Base-by-base conservation (phyloP, 116 monocot genomes). In the Posidonia oceanica region DNA sequence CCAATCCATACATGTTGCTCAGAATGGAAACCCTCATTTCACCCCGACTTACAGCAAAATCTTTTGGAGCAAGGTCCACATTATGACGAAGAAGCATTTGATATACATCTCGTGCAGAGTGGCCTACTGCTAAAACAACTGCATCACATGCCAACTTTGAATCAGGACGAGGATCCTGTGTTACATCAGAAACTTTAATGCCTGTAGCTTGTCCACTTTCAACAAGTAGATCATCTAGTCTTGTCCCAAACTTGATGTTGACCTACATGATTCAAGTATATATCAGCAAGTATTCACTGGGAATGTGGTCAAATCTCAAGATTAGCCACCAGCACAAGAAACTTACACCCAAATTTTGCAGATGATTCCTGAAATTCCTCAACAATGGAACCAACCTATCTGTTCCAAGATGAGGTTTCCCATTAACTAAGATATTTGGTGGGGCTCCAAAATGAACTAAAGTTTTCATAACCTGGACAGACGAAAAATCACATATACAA, bases 381-480 rank as follows among this genome's bases (percentile, higher is more conserved):
- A 97, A 60, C 66, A 97, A 72, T 52, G 89, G 85, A 75, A 97
- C 74, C 75, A 97, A 77, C 66, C 78, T 83, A 72, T 97, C 92
- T 5, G 93, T 97, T 79, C 97, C 97, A 11, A 97, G 80, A 73
- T 97, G 97, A 79, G 97, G 89, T 55, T 89, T 97, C 72, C 97
- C 93, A 80, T 97, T 87, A 74, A 97, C 62, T 70, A 92, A 72
- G 57, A 97, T 92, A 57, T 84, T 85, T 65, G 81, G 63, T 65
- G 97, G 87, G 14, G 89, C 97, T 80, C 97, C 97, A 92, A 97
- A 92, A 16, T 69, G 80, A 82, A 97, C 89, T 71, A 97, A 83
- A 52, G 97, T 92, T 62, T 80, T 92, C 93, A 97, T 79, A 67
- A 97, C 81, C 97, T 97, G 68, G 3, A 23, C 61, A 3, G 41